Base-by-base conservation (phyloP, 2,329 filamentous ascomycete species). In the Xylaria sp. region DNA sequence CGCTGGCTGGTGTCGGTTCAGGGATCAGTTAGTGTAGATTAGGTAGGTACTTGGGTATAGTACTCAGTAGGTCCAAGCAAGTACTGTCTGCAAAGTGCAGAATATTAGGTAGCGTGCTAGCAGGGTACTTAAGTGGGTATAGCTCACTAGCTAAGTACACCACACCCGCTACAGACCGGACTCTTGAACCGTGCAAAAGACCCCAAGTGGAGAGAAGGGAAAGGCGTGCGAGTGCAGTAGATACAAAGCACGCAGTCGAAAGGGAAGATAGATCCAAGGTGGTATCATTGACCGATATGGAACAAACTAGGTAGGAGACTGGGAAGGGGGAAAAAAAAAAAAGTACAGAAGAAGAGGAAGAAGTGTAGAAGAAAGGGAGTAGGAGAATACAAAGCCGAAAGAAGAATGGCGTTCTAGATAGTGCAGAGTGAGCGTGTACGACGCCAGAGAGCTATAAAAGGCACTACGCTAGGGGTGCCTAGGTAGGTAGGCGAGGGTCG, bases 21-120 rank as follows among this genome's bases (percentile, higher is more conserved):
- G 61, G 64, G 64, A 66, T 66, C 57, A 59, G 61, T 64, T 55
- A 61, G 60, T 51, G 42, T 31, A 50, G 59, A 51, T 42, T 51
- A 57, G 33, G 50, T 45, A 35, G 47, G 23, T 43, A 25, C 35
- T 40, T 31, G 9, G 42, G 37, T 31, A 35, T n/a, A 46, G 40
- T 43, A 28, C 31, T 51, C n/a, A n/a, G n/a, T n/a, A n/a, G n/a
- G n/a, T n/a, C 9, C 9, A 31, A 52, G 49, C 12, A 55, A 42
- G 59, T 51, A 31, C n/a, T n/a, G n/a, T n/a, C n/a, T n/a, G n/a
- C n/a, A n/a, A 54, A 35, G 37, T 43, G 35, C 49, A 60, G 56
- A 51, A 50, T 47, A 35, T 35, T 15, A 53, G 38, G 19, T 58
- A 52, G 38, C 35, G n/a, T 50, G 47, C 31, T 50, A 37, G 47